Conservation (phyloP, 148 eudicot species). For the Tetragonia tetragonoides region DNA sequence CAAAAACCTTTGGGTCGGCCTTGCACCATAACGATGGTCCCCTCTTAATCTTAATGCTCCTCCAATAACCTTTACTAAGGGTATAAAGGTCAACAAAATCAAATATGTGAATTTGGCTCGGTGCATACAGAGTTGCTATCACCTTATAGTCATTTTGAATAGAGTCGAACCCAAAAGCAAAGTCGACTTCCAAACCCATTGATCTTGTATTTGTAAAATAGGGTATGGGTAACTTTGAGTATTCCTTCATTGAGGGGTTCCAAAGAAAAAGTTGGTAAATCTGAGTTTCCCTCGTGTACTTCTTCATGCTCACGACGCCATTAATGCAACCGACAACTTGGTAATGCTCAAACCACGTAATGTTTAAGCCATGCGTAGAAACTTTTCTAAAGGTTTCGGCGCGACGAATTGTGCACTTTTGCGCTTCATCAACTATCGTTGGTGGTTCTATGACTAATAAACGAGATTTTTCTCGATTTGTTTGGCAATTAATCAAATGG, state of each 20-base stretch:
- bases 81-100: conserved; percentile 11
- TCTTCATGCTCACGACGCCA: conserved; percentile 7
- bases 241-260: conserved; percentile 22
- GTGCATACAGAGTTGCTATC: not conserved
- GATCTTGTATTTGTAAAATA: not conserved
- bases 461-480: not conserved
- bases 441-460: conserved; percentile 9
- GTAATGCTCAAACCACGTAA: not conserved
- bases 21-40: not conserved
- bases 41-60: not conserved
- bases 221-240: conserved; percentile 3
- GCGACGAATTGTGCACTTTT: conserved; percentile 15
- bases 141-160: conserved; percentile 14
- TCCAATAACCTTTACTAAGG: conserved; percentile 11
- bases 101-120: not conserved
- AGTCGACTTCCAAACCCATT: not conserved
- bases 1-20: conserved; percentile 1
- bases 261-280: conserved; percentile 2
- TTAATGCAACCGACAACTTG: conserved; percentile 7
- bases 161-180: conserved; percentile 21
- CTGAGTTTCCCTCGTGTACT: not conserved
- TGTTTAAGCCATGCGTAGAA: not conserved
- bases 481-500: not conserved
- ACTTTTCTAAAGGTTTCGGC: not conserved
- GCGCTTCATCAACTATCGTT: not conserved